Percentiles rank a stretch among this genome's conserved stretches.
Conservation (phyloP, 1,284 basidiomycete species). For the Naganishia sp. region DNA sequence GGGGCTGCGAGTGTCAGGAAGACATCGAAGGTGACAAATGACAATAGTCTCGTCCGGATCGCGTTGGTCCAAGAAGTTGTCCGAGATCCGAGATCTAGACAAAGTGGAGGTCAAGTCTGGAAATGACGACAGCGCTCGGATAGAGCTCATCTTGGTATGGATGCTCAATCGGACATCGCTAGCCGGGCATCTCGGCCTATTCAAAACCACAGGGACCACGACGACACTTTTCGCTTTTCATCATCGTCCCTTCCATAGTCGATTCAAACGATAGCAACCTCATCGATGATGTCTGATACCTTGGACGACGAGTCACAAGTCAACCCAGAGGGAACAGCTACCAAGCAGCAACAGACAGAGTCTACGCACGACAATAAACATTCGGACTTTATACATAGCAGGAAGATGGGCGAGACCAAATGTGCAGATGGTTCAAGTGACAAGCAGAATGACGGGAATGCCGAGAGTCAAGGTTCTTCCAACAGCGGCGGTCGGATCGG, state of each 20-base stretch:
- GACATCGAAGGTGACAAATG: no score
- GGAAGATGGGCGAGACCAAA: background rate
- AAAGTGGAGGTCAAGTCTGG: constrained; percentile 2
- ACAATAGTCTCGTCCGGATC: background rate
- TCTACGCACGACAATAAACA: background rate
- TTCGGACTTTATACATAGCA: background rate
- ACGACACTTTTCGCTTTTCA: background rate
- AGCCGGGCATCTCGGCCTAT: no score
- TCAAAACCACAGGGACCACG: no score
- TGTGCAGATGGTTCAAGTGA: background rate
- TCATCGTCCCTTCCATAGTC: background rate
- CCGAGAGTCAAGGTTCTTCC: background rate
- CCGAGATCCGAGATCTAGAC: background rate
- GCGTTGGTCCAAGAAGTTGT: background rate
- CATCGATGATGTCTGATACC: constrained; percentile 14
- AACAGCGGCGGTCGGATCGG: constrained; percentile 10
- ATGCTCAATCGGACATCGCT: no score
- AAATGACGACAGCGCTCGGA: constrained; percentile 14
- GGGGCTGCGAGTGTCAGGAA: no score
- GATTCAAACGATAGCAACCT: background rate
- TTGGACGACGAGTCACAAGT: constrained; percentile 9
- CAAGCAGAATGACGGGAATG: background rate
- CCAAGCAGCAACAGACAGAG: background rate
- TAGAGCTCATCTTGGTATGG: background rate
- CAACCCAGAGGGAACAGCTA: background rate